Base-by-base conservation (phyloP, 768 basidiomycete species). In the Kwoniella dejecticola region DNA sequence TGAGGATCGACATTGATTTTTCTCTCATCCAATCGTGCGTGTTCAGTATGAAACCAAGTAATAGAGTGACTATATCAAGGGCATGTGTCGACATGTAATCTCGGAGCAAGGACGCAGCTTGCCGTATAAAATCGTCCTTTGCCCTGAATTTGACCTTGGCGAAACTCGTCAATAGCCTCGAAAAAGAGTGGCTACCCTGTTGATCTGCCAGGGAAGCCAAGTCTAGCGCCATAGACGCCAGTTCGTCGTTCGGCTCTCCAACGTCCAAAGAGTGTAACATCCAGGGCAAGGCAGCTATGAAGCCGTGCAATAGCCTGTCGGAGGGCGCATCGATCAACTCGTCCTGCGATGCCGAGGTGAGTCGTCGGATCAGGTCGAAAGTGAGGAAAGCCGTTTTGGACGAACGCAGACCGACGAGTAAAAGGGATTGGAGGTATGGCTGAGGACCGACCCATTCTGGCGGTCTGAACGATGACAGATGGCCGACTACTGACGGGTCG, bases 121-220 rank as follows among this genome's bases (percentile, higher is more conserved):
- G 91, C 4, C 91, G 86, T 60, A 95, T 83, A 80, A 95, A 95
- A 79, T 96, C 93, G 53, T 97, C 93, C 71, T 88, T 88, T 1
- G 91, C 91, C 48, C 93, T 83, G 82, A 97, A 96, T 52, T 89
- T 88, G 21, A 83, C 82, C 78, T 90, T 90, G 57, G 89, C 85
- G 69, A 94, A 94, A 2, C 90, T 92, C 3, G 83, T 87, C 88
- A 95, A 89, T 71, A 97, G 89, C 48, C 89, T 87, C 54, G 86
- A 83, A 69, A 96, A 89, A 70, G 88, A 89, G n/a, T 85, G 83
- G 27, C 87, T 84, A 26, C 86, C 87, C 66, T 91, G 88, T 48
- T 81, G 77, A 40, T 85, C 85, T 2, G 94, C 93, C 17, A 96
- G 82, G 11, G 74, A 78, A 27, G 86, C 85, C 33, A 97, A 84